Percentiles rank a stretch among this genome's conserved stretches.
Evolutionary conservation across 2,329 filamentous ascomycete species (phyloP).

Genomic region (Botrytis cinerea): DNA sequence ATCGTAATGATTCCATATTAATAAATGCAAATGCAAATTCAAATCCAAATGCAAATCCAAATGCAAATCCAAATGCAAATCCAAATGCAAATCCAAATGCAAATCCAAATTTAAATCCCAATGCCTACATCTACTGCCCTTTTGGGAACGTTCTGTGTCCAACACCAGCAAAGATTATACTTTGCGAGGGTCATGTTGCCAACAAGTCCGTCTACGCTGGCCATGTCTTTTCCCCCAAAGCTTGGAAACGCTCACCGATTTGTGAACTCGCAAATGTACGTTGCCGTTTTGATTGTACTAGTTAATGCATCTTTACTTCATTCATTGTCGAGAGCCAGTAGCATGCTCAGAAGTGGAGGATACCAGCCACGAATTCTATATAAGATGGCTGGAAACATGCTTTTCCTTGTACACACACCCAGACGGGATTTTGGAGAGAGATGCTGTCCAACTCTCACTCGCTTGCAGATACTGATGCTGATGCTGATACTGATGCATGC

Average conservation of each 20-base stretch:
- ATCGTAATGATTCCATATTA: neutral
- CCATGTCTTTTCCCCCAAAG: neutral
- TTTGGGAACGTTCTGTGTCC: neutral
- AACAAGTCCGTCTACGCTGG: conserved; percentile 1
- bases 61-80: neutral
- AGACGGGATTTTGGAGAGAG: neutral
- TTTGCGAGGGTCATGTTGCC: neutral
- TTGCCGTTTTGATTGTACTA: neutral
- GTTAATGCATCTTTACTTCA: conserved; percentile 10
- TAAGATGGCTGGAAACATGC: neutral
- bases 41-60: neutral
- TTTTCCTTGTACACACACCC: neutral
- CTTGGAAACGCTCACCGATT: neutral
- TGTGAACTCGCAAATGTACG: neutral
- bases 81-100: neutral
- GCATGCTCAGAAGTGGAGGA: neutral
- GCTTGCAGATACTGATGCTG: conserved; percentile 1
- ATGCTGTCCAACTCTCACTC: conserved; percentile 7
- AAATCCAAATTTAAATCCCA: neutral
- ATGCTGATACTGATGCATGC: neutral
- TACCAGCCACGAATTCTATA: conserved; percentile 9
- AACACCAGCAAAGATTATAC: neutral
- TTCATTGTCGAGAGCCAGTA: neutral
- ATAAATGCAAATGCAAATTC: neutral
- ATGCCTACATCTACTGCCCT: neutral